Conservation (phyloP, 2,329 filamentous ascomycete species). For the Alternaria novae-zelandiae region DNA sequence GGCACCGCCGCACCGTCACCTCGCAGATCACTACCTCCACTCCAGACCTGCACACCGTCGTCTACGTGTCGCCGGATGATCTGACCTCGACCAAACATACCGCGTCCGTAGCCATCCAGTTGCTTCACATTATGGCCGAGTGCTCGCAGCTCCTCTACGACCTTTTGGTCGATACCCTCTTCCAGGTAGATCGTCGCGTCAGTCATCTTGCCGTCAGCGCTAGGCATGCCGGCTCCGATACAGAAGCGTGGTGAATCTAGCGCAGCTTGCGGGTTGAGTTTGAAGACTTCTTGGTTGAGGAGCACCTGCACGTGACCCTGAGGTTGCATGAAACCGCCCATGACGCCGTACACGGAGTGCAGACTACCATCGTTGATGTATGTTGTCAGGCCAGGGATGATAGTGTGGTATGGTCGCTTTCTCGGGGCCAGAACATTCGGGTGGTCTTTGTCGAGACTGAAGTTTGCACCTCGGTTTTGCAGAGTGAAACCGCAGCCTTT, state of each 20-base stretch:
- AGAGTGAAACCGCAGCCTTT: slow-evolving; percentile 87
- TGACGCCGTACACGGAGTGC: slow-evolving; percentile 90
- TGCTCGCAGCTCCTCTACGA: slow-evolving; percentile 68
- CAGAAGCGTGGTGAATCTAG: slow-evolving; percentile 92
- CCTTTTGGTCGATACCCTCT: slow-evolving; percentile 75
- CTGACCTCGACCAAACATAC: slow-evolving; percentile 84
- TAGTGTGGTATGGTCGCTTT: slow-evolving; percentile 96
- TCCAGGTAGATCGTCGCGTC: slow-evolving; percentile 78
- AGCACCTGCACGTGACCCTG: slow-evolving; percentile 95
- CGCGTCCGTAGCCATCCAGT: slow-evolving; percentile 68
- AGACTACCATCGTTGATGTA: slow-evolving; percentile 74
- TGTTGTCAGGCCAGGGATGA: slow-evolving; percentile 91
- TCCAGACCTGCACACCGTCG: slow-evolving; percentile 78
- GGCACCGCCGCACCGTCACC: slow-evolving; percentile 79
- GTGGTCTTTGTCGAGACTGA: slow-evolving; percentile 72
- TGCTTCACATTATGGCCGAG: slow-evolving; percentile 78
- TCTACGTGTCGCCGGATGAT: slow-evolving; percentile 81
- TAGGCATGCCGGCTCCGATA: slow-evolving; percentile 76
- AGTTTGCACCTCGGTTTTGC: slow-evolving; percentile 91
- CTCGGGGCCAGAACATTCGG: slow-evolving; percentile 80
- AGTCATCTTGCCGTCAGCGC: slow-evolving; percentile 60
- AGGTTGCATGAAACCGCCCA: slow-evolving; percentile 99
- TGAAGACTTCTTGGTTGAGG: slow-evolving; percentile 85
- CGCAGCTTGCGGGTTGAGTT: slow-evolving; percentile 82
- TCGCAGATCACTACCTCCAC: slow-evolving; percentile 84